phyloP scores from a whole-genome alignment of 1,284 basidiomycete species.

The Tilletia caries region DNA sequence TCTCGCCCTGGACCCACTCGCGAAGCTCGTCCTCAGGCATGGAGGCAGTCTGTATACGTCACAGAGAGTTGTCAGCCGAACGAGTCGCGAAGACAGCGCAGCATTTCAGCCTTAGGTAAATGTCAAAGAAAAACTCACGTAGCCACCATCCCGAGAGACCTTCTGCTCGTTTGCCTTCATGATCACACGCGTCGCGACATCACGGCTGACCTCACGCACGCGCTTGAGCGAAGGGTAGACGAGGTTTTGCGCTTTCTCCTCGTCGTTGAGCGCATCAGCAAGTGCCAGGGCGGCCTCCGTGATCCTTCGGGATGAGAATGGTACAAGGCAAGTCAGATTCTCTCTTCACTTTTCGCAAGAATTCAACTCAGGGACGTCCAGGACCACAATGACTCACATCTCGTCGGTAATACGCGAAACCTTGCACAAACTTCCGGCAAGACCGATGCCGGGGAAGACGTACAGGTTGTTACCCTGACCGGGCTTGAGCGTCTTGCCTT shows the following conservation, averaged over 20 bases:
- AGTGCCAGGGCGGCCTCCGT: slow-evolving; percentile 66
- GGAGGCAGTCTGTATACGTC: slow-evolving; percentile 28
- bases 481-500: slow-evolving; percentile 67
- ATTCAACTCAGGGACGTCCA: too few species aligned
- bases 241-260: slow-evolving; percentile 61
- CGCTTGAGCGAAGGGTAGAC: slow-evolving; percentile 47
- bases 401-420: slow-evolving; percentile 68
- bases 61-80: neutral
- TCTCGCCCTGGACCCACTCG: slow-evolving; percentile 44
- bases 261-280: slow-evolving; percentile 69
- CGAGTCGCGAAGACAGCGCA: too few species aligned
- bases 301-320: slow-evolving; percentile 46
- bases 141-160: slow-evolving; percentile 39
- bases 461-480: slow-evolving; percentile 85
- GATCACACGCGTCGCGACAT: slow-evolving; percentile 44
- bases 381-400: too few species aligned
- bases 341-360: too few species aligned
- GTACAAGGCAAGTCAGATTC: too few species aligned
- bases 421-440: slow-evolving; percentile 62
- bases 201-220: slow-evolving; percentile 44
- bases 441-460: slow-evolving; percentile 43
- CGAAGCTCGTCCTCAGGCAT: slow-evolving; percentile 42
- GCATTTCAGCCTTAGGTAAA: neutral
- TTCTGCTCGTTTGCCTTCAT: slow-evolving; percentile 46
- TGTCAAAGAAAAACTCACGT: slow-evolving; percentile 16